Conservation (phyloP, 2,329 filamentous ascomycete species). For the Onygenales sp. region DNA sequence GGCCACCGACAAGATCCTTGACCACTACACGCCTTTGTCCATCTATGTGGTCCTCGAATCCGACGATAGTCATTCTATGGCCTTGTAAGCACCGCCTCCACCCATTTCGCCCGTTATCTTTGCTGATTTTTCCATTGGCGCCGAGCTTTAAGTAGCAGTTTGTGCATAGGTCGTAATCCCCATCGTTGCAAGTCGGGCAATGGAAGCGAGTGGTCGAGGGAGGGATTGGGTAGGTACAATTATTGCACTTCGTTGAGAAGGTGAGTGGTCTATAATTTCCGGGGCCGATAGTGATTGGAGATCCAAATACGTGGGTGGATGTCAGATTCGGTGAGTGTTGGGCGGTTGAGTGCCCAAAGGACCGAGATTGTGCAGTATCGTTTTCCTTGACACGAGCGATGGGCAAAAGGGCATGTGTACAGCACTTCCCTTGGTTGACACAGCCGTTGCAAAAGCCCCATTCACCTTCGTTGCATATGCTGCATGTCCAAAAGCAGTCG, state of each 20-base stretch:
- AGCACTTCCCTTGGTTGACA: slow-evolving; percentile 71
- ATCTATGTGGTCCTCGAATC: slow-evolving; percentile 59
- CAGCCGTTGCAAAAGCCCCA: slow-evolving; percentile 91
- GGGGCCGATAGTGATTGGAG: slow-evolving; percentile 33
- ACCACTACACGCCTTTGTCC: slow-evolving; percentile 60
- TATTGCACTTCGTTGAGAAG: slow-evolving; percentile 67
- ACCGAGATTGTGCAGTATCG: slow-evolving; percentile 6
- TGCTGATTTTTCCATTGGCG: slow-evolving; percentile 53
- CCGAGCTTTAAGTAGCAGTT: slow-evolving; percentile 66
- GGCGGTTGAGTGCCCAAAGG: slow-evolving; percentile 11
- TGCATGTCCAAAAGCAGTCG: slow-evolving; percentile 83
- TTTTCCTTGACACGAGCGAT: slow-evolving; percentile 50
- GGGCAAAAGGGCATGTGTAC: slow-evolving; percentile 72
- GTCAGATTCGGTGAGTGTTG: slow-evolving; percentile 15
- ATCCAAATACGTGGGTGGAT: slow-evolving; percentile 17
- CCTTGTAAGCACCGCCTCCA: slow-evolving; percentile 75
- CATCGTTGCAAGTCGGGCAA: slow-evolving; percentile 65
- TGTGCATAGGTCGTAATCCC: slow-evolving; percentile 81
- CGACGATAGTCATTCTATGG: slow-evolving; percentile 76
- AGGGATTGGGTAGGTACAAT: slow-evolving; percentile 64
- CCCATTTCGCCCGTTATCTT: slow-evolving; percentile 66
- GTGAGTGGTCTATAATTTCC: slow-evolving; percentile 56
- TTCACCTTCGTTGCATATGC: slow-evolving; percentile 78
- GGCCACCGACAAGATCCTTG: slow-evolving; percentile 68
- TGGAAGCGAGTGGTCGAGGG: slow-evolving; percentile 65